A percentile compares a stretch with the other conserved stretches of the same genome.
Evolutionary conservation across 1,284 basidiomycete genomes (phyloP).

Genomic region (Chalciporus sp.): DNA sequence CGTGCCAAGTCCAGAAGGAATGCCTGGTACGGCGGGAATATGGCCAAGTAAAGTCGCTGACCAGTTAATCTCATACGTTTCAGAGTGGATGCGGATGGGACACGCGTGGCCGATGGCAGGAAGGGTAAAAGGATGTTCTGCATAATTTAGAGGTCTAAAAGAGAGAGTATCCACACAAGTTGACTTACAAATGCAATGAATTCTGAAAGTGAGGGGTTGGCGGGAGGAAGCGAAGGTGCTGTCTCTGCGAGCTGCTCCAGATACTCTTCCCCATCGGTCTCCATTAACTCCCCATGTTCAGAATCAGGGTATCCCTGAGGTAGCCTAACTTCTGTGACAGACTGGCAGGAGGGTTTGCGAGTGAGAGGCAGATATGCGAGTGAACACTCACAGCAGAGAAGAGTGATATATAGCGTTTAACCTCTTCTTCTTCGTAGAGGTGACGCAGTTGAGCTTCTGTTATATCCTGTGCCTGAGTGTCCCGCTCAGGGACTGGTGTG

Average conservation of each 20-base stretch:
- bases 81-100: slow-evolving; percentile 51
- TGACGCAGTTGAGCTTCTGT: slow-evolving; percentile 50
- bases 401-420: slow-evolving; percentile 55
- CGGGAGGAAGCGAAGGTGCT: slow-evolving; percentile 10
- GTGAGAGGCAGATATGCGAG: background rate
- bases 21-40: slow-evolving; percentile 51
- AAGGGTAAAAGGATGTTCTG: slow-evolving; percentile 49
- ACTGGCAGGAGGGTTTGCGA: slow-evolving; percentile 36
- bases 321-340: slow-evolving; percentile 60
- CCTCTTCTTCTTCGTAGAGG: slow-evolving; percentile 64
- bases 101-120: slow-evolving; percentile 44
- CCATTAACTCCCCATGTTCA: background rate
- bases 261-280: background rate
- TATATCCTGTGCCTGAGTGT: slow-evolving; percentile 13
- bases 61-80: slow-evolving; percentile 52
- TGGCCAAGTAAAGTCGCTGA: slow-evolving; percentile 57
- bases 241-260: background rate
- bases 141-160: slow-evolving; percentile 5
- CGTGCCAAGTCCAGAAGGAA: slow-evolving; percentile 42
- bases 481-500: slow-evolving; percentile 1
- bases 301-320: slow-evolving; percentile 18
- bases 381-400: slow-evolving; percentile 53
- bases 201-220: slow-evolving; percentile 36
- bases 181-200: slow-evolving; percentile 43
- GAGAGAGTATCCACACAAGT: background rate